Conservation (phyloP, 1,284 basidiomycete species). For the Cutaneotrichosporon cyanovorans region DNA sequence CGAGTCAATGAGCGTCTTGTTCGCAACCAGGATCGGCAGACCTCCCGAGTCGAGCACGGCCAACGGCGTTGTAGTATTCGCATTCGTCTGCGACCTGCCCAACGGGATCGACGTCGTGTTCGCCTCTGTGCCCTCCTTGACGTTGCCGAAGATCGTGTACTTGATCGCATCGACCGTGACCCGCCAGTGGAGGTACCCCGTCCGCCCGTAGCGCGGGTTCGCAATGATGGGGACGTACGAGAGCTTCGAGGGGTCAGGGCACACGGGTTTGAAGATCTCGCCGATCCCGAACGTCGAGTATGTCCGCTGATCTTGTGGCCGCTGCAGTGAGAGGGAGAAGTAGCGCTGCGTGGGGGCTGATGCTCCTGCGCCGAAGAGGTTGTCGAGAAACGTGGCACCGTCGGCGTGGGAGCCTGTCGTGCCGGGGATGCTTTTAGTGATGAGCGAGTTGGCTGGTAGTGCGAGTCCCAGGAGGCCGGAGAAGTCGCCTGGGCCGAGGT, state of each 20-base stretch:
- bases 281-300: conserved; percentile 38
- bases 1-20: conserved; percentile 28
- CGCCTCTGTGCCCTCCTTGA: conserved; percentile 21
- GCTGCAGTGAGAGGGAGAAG: conserved; percentile 38
- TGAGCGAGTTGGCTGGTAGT: conserved; percentile 42
- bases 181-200: conserved; percentile 40
- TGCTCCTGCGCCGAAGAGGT: conserved; percentile 41
- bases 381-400: conserved; percentile 45
- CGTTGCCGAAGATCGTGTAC: conserved; percentile 24
- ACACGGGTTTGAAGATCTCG: conserved; percentile 23
- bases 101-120: conserved; percentile 22
- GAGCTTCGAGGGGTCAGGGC: conserved; percentile 35
- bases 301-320: conserved; percentile 41
- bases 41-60: conserved; percentile 45
- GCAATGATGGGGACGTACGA: conserved; percentile 36
- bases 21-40: conserved; percentile 35
- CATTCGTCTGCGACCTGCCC: conserved; percentile 24
- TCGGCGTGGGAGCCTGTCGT: conserved; percentile 41
- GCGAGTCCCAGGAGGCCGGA: conserved; percentile 41
- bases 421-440: conserved; percentile 35
- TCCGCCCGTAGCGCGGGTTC: conserved; percentile 33
- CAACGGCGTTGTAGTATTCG: conserved; percentile 25
- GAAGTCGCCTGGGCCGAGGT: conserved; percentile 37
- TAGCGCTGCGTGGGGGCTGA: conserved; percentile 38
- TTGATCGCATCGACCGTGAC: conserved; percentile 26